phyloP scores from a whole-genome alignment of 495 filamentous ascomycete genomes.

The Daldinia grandis region DNA sequence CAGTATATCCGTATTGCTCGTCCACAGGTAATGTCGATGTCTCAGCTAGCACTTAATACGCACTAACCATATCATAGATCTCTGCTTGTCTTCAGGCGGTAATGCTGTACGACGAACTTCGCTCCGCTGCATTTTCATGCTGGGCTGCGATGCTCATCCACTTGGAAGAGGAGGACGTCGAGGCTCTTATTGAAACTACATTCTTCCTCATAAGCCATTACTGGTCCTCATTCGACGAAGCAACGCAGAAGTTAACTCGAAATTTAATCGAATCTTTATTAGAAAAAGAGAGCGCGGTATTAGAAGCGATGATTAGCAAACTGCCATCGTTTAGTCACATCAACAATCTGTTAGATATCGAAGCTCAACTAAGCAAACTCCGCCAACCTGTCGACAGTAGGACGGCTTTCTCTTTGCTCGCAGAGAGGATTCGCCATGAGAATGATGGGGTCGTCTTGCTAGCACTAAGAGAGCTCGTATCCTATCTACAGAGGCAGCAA shows the following conservation, averaged over 20 bases:
- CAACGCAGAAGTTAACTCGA: constrained; percentile 64
- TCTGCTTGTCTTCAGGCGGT: constrained; percentile 89
- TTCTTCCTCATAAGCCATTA: constrained; percentile 85
- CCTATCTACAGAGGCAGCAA: constrained; percentile 76
- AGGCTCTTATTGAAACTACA: constrained; percentile 80
- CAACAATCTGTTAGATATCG: constrained; percentile 69
- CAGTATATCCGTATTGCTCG: constrained; percentile 76
- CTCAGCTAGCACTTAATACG: background rate
- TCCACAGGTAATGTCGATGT: constrained; percentile 72
- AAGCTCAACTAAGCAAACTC: constrained; percentile 68
- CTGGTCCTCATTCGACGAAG: constrained; percentile 72
- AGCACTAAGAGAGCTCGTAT: constrained; percentile 77
- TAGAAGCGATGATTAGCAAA: constrained; percentile 71
- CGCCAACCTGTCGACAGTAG: constrained; percentile 64
- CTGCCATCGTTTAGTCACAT: constrained; percentile 84
- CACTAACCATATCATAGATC: constrained; percentile 62
- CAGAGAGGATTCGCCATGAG: constrained; percentile 77
- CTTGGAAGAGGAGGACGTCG: constrained; percentile 80
- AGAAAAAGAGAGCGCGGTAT: constrained; percentile 61
- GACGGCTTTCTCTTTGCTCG: constrained; percentile 73
- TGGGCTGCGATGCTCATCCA: constrained; percentile 81
- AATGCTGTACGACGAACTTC: constrained; percentile 73
- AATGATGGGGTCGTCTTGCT: constrained; percentile 83
- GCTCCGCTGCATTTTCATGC: constrained; percentile 78
- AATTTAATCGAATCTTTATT: constrained; percentile 72